Base-by-base conservation (phyloP, 2,329 filamentous ascomycete genomes). In the Fusarium stilboides region DNA sequence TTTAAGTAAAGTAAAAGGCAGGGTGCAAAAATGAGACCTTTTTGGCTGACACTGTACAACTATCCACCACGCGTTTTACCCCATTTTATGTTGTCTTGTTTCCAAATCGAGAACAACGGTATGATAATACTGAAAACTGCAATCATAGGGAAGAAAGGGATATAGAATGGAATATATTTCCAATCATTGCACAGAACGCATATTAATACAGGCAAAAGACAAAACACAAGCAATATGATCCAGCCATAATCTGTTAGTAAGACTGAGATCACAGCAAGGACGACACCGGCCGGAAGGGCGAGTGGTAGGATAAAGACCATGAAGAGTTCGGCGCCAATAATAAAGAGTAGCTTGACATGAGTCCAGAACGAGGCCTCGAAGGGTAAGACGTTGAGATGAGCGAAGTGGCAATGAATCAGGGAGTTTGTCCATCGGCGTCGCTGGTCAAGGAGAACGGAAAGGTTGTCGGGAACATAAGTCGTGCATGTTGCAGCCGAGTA, bases 31-130 rank as follows among this genome's bases (percentile, higher is more conserved):
- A 31, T 13, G 10, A 31, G 10, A 31, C 10, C 28, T 5, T 31
- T 31, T 10, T 12, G 10, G 9, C 22, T 9, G 20, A 20, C 6
- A 5, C 13, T 14, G 17, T 20, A 14, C 9, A 28, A 17, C 5
- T 24, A 31, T n/a, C 31, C n/a, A 24, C 45, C 45, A 10, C 43
- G 24, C 10, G 43, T 46, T 15, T 46, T 46, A 33, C 44, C 44
- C 44, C 26, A 46, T 46, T 46, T 46, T 19, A 46, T 28, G 10
- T 46, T 46, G 4, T 46, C 26, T 19, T 46, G 44, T 8, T 46
- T 46, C 44, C 26, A 46, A n/a, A 46, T 15, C 2, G 44, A 46
- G 26, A 46, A 46, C 26, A 46, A 46, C 26, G n/a, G 44, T 46
- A 46, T 33, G 15, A 46, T 17, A 33, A 46, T 20, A 17, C 44